These are phyloP conservation scores for Haplographium delicatum DNA, from an alignment of 495 filamentous ascomycete genomes.

Conservation along the genomic window DNA sequence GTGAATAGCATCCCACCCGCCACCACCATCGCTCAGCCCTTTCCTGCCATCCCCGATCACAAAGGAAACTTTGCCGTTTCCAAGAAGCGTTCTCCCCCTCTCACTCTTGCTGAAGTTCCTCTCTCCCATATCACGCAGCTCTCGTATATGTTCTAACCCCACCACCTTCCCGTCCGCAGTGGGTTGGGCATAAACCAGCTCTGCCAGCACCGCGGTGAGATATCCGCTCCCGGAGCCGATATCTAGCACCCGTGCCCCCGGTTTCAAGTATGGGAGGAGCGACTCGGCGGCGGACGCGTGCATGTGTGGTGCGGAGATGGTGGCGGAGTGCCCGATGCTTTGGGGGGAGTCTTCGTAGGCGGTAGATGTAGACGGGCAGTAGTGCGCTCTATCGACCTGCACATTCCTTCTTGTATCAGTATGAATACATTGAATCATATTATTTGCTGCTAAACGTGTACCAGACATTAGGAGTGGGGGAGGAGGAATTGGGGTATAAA, in stretches of 20 bases:
- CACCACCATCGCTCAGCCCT: conserved; percentile 53
- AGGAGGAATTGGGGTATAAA: not conserved
- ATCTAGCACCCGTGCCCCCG: conserved; percentile 65
- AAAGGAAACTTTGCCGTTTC: conserved; percentile 60
- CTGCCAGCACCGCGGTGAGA: conserved; percentile 82
- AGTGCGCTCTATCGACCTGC: conserved; percentile 91
- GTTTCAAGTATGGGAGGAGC: conserved; percentile 54
- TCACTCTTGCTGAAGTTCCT: conserved; percentile 68
- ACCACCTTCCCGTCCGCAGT: conserved; percentile 41
- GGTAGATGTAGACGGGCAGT: conserved; percentile 49
- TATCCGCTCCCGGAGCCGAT: conserved; percentile 91
- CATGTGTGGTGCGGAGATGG: conserved; percentile 97
- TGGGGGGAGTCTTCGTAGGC: conserved; percentile 92
- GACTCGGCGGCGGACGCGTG: conserved; percentile 75
- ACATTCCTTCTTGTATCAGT: too few relatives aligned
- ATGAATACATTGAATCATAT: too few relatives aligned
- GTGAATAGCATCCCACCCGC: conserved; percentile 81
- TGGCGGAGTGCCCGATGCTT: conserved; percentile 78
- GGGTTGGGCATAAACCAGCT: conserved; percentile 58
- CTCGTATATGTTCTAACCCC: conserved; percentile 84
- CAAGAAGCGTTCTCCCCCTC: conserved; percentile 58
- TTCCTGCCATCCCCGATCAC: conserved; percentile 75
- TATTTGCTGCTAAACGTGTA: not conserved
- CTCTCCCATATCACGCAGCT: conserved; percentile 66
- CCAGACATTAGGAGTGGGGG: conserved; percentile 1